Base-by-base conservation (phyloP, 2,329 filamentous ascomycete genomes). In the Pseudogymnoascus sp. region DNA sequence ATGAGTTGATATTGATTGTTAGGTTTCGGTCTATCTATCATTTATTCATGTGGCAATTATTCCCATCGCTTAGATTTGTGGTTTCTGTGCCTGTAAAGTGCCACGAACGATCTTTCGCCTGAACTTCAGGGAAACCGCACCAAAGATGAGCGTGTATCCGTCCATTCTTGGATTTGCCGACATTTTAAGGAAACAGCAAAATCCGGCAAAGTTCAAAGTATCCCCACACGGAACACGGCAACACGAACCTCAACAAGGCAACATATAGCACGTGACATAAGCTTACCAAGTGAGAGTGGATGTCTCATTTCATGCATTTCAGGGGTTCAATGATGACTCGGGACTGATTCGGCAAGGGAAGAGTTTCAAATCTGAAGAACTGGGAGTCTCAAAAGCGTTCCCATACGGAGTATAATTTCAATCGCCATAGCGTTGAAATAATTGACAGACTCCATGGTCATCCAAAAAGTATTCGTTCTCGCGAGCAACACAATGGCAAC, bases 241-340 rank as follows among this genome's bases (percentile, higher is more conserved):
- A 38, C 36, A 38, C 7, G 7, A 50, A 4, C 15, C 23, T 17
- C 26, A 53, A 31, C 13, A 17, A 11, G 23, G 26, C 2, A 57
- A 57, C 17, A 6, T 6, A 6, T 3, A 19, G 2, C 50, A 57
- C 50, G 28, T 57, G 50, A 57, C 50, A 57, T 57, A 57, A 57
- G 50, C 50, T 57, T 33, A 57, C 50, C 26, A 57, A 17, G 15
- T 33, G 28, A 57, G 47, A 33, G 47, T 57, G 47, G 50, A 57
- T 33, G 50, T 57, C 50, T 57, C 50, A 35, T 57, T 57, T 21
- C 50, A 57, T 57, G 50, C 26, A 57, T 19, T 57, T 57, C 28
- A 57, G 50, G 50, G 50, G 50, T 35, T 57, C n/a, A 57, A 31
- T 53, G 26, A 31, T 57, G 47, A 33, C 26, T 57, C 19, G 26